Conservation (phyloP, 176 grass and related monocot genomes). For the Chloris gayana region DNA sequence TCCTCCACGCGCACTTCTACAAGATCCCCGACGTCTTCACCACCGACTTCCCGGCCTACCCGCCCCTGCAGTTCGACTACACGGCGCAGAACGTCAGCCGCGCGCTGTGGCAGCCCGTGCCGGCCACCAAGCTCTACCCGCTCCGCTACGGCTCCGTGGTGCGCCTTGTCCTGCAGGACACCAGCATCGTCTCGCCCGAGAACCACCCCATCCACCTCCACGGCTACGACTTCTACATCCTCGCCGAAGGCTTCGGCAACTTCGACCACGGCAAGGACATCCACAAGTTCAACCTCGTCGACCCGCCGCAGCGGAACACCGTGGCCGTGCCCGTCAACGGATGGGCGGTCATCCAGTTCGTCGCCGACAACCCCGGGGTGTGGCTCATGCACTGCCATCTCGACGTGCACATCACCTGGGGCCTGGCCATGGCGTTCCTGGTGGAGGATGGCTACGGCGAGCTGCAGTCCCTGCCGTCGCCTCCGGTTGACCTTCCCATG, state of each 20-base stretch:
- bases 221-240: slow-evolving; percentile 91
- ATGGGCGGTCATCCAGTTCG: slow-evolving; percentile 86
- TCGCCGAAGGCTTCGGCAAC: slow-evolving; percentile 81
- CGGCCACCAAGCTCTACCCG: slow-evolving; percentile 71
- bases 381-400: slow-evolving; percentile 98
- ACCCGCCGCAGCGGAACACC: slow-evolving; percentile 88
- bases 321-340: slow-evolving; percentile 85
- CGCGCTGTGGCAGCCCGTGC: slow-evolving; percentile 68
- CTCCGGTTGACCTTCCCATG: slow-evolving; percentile 67
- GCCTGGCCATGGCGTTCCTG: slow-evolving; percentile 89
- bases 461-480: slow-evolving; percentile 59
- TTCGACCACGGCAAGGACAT: slow-evolving; percentile 60
- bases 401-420: slow-evolving; percentile 94
- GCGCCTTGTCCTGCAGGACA: slow-evolving; percentile 85
- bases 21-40: slow-evolving; percentile 54
- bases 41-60: slow-evolving; percentile 71
- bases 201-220: slow-evolving; percentile 97
- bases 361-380: slow-evolving; percentile 82
- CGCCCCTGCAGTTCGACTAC: slow-evolving; percentile 83
- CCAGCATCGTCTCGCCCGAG: slow-evolving; percentile 80
- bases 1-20: slow-evolving; percentile 76
- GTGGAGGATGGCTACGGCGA: slow-evolving; percentile 73
- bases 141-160: slow-evolving; percentile 75
- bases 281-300: slow-evolving; percentile 70
- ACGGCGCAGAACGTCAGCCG: slow-evolving; percentile 77